Percentiles rank a stretch among this genome's conserved stretches.
Conservation (phyloP, 2,329 filamentous ascomycete species). For the Botrytis medusae region DNA sequence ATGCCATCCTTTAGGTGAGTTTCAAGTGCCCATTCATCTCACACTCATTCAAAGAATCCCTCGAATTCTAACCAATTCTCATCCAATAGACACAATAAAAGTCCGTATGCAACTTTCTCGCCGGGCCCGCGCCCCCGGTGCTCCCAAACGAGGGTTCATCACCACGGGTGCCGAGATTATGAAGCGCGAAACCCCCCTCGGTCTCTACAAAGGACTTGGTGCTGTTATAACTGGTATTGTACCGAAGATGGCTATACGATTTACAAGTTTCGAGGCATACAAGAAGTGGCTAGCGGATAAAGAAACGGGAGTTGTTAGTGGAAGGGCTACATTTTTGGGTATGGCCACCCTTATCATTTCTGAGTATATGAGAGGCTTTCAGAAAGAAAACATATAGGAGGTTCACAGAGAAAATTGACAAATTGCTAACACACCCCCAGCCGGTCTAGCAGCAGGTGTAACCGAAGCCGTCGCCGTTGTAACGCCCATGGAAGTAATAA, state of each 20-base stretch:
- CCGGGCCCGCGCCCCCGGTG: conserved; percentile 77
- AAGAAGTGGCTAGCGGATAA: conserved; percentile 77
- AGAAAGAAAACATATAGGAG: background rate
- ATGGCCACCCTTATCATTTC: conserved; percentile 44
- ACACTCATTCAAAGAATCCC: background rate
- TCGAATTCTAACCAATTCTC: background rate
- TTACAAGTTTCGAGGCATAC: conserved; percentile 95
- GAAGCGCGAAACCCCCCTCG: conserved; percentile 84
- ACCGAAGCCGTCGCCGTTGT: conserved; percentile 96
- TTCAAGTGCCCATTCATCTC: background rate
- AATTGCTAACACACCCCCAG: conserved; percentile 43
- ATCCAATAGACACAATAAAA: conserved; percentile 82
- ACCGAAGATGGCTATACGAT: conserved; percentile 98
- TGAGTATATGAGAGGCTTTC: background rate
- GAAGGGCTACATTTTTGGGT: conserved; percentile 71
- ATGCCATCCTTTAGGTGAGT: conserved; percentile 86
- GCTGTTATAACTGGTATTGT: conserved; percentile 95
- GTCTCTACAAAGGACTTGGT: conserved; percentile 96
- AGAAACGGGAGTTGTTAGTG: conserved; percentile 65
- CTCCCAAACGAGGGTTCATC: conserved; percentile 82
- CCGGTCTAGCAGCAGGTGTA: conserved; percentile 87
- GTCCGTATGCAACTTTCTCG: conserved; percentile 98
- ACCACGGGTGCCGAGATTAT: conserved; percentile 84
- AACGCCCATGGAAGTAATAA: conserved; percentile 98
- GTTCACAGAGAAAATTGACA: background rate